phyloP scores from a whole-genome alignment of 2,329 filamentous ascomycete species.

The Capronia epimyces region DNA sequence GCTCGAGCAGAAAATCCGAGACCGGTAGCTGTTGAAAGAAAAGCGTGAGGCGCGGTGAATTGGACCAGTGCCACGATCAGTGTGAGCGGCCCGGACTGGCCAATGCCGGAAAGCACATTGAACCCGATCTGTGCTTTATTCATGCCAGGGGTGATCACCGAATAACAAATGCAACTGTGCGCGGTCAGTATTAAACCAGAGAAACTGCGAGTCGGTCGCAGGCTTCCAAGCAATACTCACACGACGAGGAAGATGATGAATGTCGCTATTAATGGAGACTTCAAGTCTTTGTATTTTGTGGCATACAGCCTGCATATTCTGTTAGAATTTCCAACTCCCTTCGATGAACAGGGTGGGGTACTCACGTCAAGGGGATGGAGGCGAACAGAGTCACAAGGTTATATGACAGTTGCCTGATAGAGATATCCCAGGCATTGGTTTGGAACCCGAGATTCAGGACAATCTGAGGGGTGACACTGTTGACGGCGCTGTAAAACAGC shows the following conservation, averaged over 20 bases:
- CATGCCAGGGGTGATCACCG: slow-evolving; percentile 43
- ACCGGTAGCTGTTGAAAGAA: slow-evolving; percentile 50
- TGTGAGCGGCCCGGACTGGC: slow-evolving; percentile 48
- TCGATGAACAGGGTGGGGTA: slow-evolving; percentile 3
- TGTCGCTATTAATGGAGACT: slow-evolving; percentile 44
- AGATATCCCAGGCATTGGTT: slow-evolving; percentile 44
- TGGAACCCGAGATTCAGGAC: slow-evolving; percentile 48
- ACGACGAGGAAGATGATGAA: slow-evolving; percentile 47
- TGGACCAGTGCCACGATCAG: slow-evolving; percentile 49
- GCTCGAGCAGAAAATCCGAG: slow-evolving; percentile 51
- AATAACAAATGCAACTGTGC: slow-evolving; percentile 44
- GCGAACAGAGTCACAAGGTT: slow-evolving; percentile 39
- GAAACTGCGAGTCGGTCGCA: background rate
- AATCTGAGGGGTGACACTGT: slow-evolving; percentile 48
- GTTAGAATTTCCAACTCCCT: background rate
- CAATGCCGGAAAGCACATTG: slow-evolving; percentile 46
- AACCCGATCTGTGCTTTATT: slow-evolving; percentile 45
- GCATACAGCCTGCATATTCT: slow-evolving; percentile 36
- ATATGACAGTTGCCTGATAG: slow-evolving; percentile 46
- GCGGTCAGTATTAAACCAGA: slow-evolving; percentile 4
- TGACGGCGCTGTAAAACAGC: slow-evolving; percentile 54
- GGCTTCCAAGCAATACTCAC: slow-evolving; percentile 31
- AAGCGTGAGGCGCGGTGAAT: slow-evolving; percentile 51
- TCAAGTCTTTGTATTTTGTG: slow-evolving; percentile 47
- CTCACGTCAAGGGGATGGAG: slow-evolving; percentile 41